Conservation (phyloP, 305 asterid species). For the Fraxinus latifolia region DNA sequence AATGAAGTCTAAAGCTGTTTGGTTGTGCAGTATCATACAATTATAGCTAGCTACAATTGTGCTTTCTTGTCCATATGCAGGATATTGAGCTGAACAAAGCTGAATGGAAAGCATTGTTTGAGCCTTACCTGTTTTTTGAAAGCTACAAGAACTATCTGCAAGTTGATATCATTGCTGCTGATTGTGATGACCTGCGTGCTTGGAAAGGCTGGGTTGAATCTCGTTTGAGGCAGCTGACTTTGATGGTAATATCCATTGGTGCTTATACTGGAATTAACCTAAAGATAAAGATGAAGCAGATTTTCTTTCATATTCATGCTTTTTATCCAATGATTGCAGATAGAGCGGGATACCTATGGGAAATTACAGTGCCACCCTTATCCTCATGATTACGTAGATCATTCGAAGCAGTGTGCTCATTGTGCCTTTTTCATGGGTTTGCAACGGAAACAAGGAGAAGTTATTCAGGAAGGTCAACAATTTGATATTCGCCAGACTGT, state of each 20-base stretch:
- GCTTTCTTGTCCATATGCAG: constrained; percentile 43
- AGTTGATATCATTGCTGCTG: constrained; percentile 76
- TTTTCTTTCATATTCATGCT: constrained; percentile 24
- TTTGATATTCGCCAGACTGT: constrained; percentile 93
- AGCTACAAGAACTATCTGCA: constrained; percentile 87
- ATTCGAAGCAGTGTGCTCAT: constrained; percentile 66
- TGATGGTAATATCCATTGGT: constrained; percentile 55
- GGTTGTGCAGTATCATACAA: constrained; percentile 12
- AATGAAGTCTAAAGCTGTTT: constrained; percentile 12
- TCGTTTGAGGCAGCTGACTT: constrained; percentile 83
- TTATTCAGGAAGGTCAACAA: constrained; percentile 82
- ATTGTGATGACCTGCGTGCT: constrained; percentile 81
- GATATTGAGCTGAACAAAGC: constrained; percentile 81
- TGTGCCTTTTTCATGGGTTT: constrained; percentile 87
- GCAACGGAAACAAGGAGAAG: constrained; percentile 86
- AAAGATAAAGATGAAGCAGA: not conserved
- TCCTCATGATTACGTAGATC: constrained; percentile 71
- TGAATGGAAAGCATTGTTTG: constrained; percentile 73
- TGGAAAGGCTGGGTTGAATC: constrained; percentile 99
- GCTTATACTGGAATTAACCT: not conserved
- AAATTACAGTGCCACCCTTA: constrained; percentile 90
- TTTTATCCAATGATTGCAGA: constrained; percentile 53
- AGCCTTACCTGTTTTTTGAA: constrained; percentile 79
- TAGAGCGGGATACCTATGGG: constrained; percentile 86
- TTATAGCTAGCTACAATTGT: constrained; percentile 1